Evolutionary conservation across 1,284 basidiomycete genomes (phyloP).

Genomic region (Cryptococcus deneoformans): DNA sequence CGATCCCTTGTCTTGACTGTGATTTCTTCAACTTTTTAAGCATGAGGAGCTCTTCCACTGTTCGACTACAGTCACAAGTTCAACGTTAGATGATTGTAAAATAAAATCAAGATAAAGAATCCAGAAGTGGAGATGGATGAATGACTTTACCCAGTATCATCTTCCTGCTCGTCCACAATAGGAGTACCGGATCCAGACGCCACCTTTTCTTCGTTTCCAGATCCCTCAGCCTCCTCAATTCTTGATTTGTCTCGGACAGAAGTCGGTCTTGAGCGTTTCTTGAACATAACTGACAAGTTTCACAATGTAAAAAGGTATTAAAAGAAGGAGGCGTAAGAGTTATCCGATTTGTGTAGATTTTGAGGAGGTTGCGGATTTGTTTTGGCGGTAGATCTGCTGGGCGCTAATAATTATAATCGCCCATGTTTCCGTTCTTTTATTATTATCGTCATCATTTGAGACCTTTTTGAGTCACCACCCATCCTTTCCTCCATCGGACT

Average conservation of each 20-base stretch:
- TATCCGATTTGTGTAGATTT: not conserved
- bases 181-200: constrained; percentile 3
- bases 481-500: not conserved
- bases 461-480: not conserved
- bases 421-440: not conserved
- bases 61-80: constrained; percentile 24
- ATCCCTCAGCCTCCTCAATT: constrained; percentile 8
- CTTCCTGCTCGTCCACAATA: constrained; percentile 12
- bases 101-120: not conserved
- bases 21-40: constrained; percentile 71
- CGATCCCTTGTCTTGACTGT: constrained; percentile 70
- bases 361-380: too few relatives aligned
- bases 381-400: too few relatives aligned
- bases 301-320: not conserved
- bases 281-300: constrained; percentile 42
- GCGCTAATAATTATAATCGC: not conserved
- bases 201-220: constrained; percentile 2
- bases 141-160: constrained; percentile 4
- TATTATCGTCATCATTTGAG: not conserved
- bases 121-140: not conserved
- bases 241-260: constrained; percentile 38
- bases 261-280: constrained; percentile 49
- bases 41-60: constrained; percentile 76
- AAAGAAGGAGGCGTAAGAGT: too few relatives aligned
- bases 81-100: not conserved